Evolutionary conservation across 208 protist genomes (phyloP).

Genomic region (Acanthamoeba lenticulata): DNA sequence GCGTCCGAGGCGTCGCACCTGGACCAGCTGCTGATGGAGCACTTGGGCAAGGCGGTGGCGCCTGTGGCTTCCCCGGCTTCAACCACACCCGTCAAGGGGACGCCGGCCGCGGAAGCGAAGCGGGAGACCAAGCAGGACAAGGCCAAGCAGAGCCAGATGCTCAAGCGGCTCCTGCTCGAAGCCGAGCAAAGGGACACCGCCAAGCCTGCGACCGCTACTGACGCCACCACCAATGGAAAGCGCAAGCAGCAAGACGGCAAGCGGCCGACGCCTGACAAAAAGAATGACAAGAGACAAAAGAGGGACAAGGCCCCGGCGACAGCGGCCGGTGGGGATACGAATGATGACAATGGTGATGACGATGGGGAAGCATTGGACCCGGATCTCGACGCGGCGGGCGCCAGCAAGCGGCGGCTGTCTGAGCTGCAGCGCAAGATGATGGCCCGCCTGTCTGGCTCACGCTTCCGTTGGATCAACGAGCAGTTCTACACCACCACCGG

Average conservation of each 20-base stretch:
- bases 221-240: neutral
- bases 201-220: neutral
- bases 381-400: too few relatives aligned
- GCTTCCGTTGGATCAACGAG: conserved; percentile 86
- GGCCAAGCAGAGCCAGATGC: neutral
- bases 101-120: neutral
- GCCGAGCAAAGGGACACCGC: neutral
- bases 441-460: conserved; percentile 70
- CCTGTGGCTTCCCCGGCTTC: neutral
- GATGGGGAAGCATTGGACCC: neutral
- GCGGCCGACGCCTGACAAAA: neutral
- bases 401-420: conserved; percentile 27
- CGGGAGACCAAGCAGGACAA: neutral
- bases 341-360: neutral
- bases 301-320: neutral
- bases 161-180: conserved; percentile 8
- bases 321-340: neutral
- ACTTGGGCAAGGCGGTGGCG: conserved; percentile 40
- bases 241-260: neutral
- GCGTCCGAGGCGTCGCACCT: neutral
- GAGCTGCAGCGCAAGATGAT: conserved; percentile 73
- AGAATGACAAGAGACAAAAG: neutral
- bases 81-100: neutral
- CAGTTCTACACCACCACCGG: conserved; percentile 83
- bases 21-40: neutral